Evolutionary conservation across 768 basidiomycete genomes (phyloP).

Genomic region (Holtermanniella nyarrowii): DNA sequence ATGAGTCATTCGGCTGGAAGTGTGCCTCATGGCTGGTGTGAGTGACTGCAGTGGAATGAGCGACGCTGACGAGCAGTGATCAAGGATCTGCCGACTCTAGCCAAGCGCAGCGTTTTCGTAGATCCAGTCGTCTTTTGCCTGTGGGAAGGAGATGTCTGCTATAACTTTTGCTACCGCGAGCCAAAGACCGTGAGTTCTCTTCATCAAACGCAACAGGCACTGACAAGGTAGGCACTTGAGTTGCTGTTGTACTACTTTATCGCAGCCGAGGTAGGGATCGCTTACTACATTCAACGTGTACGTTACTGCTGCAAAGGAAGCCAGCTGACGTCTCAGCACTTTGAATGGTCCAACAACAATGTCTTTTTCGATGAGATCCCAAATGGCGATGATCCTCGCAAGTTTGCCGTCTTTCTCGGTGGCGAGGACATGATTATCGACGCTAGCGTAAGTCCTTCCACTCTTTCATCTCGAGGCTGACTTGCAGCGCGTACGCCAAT

Average conservation of each 20-base stretch:
- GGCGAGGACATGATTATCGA: constrained; percentile 71
- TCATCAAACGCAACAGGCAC: constrained; percentile 1
- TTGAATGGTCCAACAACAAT: constrained; percentile 67
- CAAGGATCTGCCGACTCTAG: constrained; percentile 61
- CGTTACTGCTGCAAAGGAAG: constrained; percentile 2
- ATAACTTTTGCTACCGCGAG: constrained; percentile 73
- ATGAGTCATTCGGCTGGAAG: constrained; percentile 85
- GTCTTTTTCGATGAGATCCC: constrained; percentile 87
- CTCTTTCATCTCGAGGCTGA: not conserved
- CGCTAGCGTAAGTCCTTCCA: constrained; percentile 48
- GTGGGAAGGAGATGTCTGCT: constrained; percentile 93
- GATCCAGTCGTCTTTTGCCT: constrained; percentile 76
- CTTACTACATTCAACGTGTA: constrained; percentile 64
- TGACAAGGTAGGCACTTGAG: constrained; percentile 53
- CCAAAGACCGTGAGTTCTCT: constrained; percentile 51
- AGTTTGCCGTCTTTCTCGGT: constrained; percentile 67
- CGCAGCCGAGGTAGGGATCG: constrained; percentile 73
- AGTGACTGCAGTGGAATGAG: constrained; percentile 6
- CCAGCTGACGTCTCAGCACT: constrained; percentile 15
- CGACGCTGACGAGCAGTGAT: constrained; percentile 44
- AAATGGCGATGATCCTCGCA: constrained; percentile 56
- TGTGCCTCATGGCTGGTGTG: constrained; percentile 71
- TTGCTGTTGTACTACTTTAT: constrained; percentile 80
- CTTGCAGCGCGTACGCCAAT: constrained; percentile 56
- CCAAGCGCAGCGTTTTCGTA: constrained; percentile 71